These are phyloP conservation scores for Croton setiger DNA, from an alignment of 441 rosid genomes.

Conservation along the genomic window DNA sequence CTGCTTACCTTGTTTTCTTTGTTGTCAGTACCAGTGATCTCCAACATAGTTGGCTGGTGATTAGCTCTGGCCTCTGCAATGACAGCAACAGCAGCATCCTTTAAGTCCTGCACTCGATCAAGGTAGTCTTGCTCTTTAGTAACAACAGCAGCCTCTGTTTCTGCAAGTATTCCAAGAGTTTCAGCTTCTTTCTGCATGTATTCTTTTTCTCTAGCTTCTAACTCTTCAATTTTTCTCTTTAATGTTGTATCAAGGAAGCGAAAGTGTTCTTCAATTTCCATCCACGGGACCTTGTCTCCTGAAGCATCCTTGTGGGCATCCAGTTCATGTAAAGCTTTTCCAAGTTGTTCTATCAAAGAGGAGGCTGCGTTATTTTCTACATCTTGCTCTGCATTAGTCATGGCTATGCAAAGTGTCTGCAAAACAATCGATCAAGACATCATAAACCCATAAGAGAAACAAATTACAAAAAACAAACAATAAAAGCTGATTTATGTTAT, in stretches of 20 bases:
- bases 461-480: neutral
- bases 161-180: slow-evolving; percentile 56
- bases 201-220: slow-evolving; percentile 78
- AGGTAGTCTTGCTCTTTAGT: slow-evolving; percentile 63
- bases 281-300: slow-evolving; percentile 68
- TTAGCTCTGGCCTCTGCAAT: slow-evolving; percentile 43
- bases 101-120: slow-evolving; percentile 73
- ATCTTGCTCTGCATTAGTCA: slow-evolving; percentile 29
- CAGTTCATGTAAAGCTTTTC: slow-evolving; percentile 73
- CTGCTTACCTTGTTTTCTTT: slow-evolving; percentile 39
- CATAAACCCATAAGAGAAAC: neutral
- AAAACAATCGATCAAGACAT: slow-evolving; percentile 10
- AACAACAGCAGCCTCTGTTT: slow-evolving; percentile 58
- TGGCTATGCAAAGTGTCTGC: slow-evolving; percentile 16
- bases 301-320: slow-evolving; percentile 64
- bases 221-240: slow-evolving; percentile 71
- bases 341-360: slow-evolving; percentile 82
- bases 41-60: slow-evolving; percentile 31
- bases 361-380: slow-evolving; percentile 28
- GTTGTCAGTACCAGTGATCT: slow-evolving; percentile 35
- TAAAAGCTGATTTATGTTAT: neutral
- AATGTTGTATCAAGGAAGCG: slow-evolving; percentile 68
- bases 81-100: slow-evolving; percentile 67
- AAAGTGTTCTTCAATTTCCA: slow-evolving; percentile 82
- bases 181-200: slow-evolving; percentile 59